Conservation (phyloP, 257 asterid genomes). For the Marsdenia floribunda region DNA sequence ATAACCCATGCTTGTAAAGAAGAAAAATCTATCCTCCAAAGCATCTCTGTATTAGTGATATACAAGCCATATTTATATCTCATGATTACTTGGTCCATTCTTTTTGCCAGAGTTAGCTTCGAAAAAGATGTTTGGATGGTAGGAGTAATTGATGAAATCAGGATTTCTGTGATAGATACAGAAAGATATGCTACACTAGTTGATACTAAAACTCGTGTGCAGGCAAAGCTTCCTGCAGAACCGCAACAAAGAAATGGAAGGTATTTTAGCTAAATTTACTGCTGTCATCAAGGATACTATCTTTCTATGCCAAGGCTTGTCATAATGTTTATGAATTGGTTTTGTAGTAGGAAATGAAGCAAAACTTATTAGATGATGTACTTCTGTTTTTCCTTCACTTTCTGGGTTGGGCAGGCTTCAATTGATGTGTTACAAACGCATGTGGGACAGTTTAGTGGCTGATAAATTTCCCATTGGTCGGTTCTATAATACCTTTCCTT, state of each 20-base stretch:
- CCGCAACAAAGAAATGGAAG: conserved; percentile 90
- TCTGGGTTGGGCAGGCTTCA: conserved; percentile 64
- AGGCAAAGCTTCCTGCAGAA: conserved; percentile 63
- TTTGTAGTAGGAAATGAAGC: neutral
- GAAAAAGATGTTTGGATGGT: conserved; percentile 86
- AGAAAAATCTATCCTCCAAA: neutral
- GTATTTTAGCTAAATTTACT: conserved; percentile 25
- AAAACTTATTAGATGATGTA: neutral
- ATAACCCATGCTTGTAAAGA: neutral
- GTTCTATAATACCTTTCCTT: conserved; percentile 69
- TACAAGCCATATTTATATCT: neutral
- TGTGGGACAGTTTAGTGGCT: conserved; percentile 78
- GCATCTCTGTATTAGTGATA: neutral
- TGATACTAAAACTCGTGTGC: conserved; percentile 84
- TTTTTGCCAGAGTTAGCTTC: conserved; percentile 59
- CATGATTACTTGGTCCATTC: conserved; percentile 22
- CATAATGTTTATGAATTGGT: neutral
- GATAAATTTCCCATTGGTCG: conserved; percentile 48
- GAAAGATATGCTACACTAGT: conserved; percentile 51
- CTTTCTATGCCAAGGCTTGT: neutral
- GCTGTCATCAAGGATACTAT: neutral
- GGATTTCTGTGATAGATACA: conserved; percentile 49
- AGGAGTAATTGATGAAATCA: conserved; percentile 84
- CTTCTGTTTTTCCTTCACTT: neutral
- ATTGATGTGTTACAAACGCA: conserved; percentile 82